Conservation (phyloP, 257 asterid genomes). For the Solanum chiquidenum region DNA sequence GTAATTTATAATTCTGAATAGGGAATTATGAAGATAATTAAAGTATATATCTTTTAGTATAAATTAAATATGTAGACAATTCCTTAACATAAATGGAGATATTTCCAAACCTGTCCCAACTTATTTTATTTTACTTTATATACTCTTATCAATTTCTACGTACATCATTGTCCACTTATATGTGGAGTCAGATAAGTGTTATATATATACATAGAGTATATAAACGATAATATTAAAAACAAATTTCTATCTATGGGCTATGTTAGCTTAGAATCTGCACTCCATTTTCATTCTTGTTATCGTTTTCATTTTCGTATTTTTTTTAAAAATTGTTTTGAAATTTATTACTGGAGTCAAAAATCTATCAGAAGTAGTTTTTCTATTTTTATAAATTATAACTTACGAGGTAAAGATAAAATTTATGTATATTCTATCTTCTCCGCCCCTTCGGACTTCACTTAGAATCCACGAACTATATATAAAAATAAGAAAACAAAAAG, state of each 20-base stretch:
- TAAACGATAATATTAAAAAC: not conserved
- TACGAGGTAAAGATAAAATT: too few relatives aligned
- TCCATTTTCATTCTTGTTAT: too few relatives aligned
- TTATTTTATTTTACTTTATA: not conserved
- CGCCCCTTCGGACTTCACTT: not conserved
- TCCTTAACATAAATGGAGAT: not conserved
- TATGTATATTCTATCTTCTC: too few relatives aligned
- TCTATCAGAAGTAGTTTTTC: too few relatives aligned
- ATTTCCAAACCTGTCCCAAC: not conserved
- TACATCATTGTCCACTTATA: not conserved
- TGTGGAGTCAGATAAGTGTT: not conserved
- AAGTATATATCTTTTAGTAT: not conserved
- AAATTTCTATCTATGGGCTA: not conserved
- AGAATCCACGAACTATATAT: too few relatives aligned
- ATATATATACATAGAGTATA: not conserved
- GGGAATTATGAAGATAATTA: not conserved
- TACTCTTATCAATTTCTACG: not conserved
- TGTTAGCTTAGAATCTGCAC: not conserved
- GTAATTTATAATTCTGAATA: not conserved
- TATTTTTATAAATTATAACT: too few relatives aligned
- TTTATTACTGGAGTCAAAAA: too few relatives aligned
- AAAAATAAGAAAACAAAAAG: not conserved
- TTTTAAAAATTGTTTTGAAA: too few relatives aligned
- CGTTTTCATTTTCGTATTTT: too few relatives aligned
- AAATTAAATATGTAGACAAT: not conserved